Evolutionary conservation across 2,329 filamentous ascomycete species (phyloP), one percentile per base, ranked within the genome.

Genomic region (Knufia fluminis): DNA sequence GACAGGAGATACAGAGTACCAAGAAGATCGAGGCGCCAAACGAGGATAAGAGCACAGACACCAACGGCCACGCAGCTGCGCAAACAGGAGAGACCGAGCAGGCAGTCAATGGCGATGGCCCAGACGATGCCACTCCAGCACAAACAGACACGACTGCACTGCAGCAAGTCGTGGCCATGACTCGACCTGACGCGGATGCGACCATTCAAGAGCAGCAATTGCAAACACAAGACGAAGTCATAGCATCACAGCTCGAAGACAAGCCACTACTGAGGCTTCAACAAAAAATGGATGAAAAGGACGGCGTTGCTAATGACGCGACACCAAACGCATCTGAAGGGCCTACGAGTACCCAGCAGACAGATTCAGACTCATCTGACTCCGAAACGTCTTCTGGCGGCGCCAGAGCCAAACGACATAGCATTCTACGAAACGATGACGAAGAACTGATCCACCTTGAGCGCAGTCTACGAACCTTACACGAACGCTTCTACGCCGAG

Each of bases 191-290:
- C 33, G 80, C 79, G 31, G 81, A 88, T 56, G 78, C 80, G 22
- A 72, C 74, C 2, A 72, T 83, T 35, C 71, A 92, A 1, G 79
- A 87, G 61, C 75, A 84, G 54, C 89, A 96, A 70, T 77, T 82
- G 2, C 82, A 86, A 55, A 85, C 92, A 60, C 91, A 97, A 64
- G 87, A 92, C 60, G 86, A 91, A 63, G 79, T 83, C 0, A 78
- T 98, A 43, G 85, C 90, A 62, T 87, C 89, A 53, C 92, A 98
- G 66, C 76, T 97, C 16, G 86, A 83, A 52, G 89, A 96, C 54
- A 79, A 91, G 12, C 92, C 92, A 0, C 70, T 98, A 23, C 71
- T 94, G n/a, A 87, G 92, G 62, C 85, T 94, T 70, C 92, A 98
- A 66, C 86, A 95, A 60, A 77, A 89, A 63, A 75, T 96, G 19